Percentiles rank a stretch among this genome's conserved stretches.
Evolutionary conservation across 257 asterid genomes (phyloP).

Genomic region (Marsdenia floribunda): DNA sequence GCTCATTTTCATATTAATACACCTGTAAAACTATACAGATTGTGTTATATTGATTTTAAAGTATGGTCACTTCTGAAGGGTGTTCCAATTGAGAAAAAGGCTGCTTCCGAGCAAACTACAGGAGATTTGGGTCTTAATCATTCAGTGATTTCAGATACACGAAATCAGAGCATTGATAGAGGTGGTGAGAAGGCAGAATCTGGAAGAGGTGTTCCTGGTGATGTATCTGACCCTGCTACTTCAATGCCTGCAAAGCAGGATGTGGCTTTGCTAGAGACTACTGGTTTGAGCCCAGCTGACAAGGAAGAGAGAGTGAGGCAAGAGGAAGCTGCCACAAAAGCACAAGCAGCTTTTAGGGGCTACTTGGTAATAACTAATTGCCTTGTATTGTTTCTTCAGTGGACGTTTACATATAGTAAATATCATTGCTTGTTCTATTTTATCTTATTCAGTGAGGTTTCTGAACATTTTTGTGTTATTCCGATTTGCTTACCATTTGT

Average conservation of each 20-base stretch:
- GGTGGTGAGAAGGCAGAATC: conserved; percentile 34
- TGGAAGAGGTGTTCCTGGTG: conserved; percentile 35
- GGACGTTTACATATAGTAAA: neutral
- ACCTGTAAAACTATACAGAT: neutral
- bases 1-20: neutral
- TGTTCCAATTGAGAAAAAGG: conserved; percentile 38
- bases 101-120: conserved; percentile 23
- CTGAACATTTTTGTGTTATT: neutral
- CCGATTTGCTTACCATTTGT: neutral
- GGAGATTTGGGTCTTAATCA: conserved; percentile 42
- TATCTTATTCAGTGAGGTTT: neutral
- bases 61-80: conserved; percentile 36
- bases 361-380: conserved; percentile 52
- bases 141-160: conserved; percentile 36
- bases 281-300: conserved; percentile 22
- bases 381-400: neutral
- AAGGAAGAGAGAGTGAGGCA: conserved; percentile 45
- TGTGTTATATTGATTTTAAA: neutral
- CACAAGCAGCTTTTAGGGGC: conserved; percentile 80
- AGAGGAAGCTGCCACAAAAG: conserved; percentile 68
- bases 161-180: conserved; percentile 35
- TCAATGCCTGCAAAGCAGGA: conserved; percentile 36
- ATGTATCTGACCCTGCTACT: conserved; percentile 28
- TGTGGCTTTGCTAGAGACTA: conserved; percentile 29
- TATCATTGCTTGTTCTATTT: neutral